Evolutionary conservation across 768 basidiomycete genomes (phyloP).

Genomic region (Boletus sp.): DNA sequence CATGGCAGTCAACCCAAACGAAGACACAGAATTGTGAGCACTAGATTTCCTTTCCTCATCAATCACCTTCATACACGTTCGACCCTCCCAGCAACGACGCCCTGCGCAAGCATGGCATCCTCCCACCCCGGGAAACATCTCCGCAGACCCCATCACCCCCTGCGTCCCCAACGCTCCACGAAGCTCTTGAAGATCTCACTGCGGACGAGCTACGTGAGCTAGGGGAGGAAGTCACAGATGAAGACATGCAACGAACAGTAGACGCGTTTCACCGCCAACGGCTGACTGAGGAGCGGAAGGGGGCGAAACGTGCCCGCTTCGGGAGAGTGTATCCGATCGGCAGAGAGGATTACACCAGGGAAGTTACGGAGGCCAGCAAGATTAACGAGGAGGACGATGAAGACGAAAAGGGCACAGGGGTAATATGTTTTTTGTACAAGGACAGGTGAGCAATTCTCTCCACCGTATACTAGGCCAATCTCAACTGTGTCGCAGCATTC

Average conservation of each 20-base stretch:
- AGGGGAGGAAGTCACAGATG: constrained; percentile 70
- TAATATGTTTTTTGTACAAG: constrained; percentile 93
- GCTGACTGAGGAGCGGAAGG: constrained; percentile 57
- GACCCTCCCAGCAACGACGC: constrained; percentile 76
- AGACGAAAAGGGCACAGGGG: constrained; percentile 78
- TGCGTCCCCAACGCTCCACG: constrained; percentile 68
- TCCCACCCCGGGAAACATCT: constrained; percentile 69
- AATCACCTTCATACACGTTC: background rate
- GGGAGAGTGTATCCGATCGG: constrained; percentile 87
- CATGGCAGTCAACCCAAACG: constrained; percentile 75
- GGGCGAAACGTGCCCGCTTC: constrained; percentile 64
- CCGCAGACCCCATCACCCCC: constrained; percentile 82
- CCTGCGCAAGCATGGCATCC: constrained; percentile 87
- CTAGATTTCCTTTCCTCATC: background rate
- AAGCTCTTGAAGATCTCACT: constrained; percentile 63
- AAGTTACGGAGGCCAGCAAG: constrained; percentile 92
- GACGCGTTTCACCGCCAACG: constrained; percentile 63
- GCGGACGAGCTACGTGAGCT: constrained; percentile 63
- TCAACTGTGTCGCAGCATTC: constrained; percentile 51
- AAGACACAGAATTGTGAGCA: constrained; percentile 95
- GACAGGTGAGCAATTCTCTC: constrained; percentile 65
- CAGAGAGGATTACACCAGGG: constrained; percentile 90
- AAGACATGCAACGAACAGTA: constrained; percentile 73
- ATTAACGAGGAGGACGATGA: constrained; percentile 63
- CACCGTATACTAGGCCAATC: background rate